Conservation (phyloP, 768 basidiomycete genomes). For the Collybiopsis luxurians region DNA sequence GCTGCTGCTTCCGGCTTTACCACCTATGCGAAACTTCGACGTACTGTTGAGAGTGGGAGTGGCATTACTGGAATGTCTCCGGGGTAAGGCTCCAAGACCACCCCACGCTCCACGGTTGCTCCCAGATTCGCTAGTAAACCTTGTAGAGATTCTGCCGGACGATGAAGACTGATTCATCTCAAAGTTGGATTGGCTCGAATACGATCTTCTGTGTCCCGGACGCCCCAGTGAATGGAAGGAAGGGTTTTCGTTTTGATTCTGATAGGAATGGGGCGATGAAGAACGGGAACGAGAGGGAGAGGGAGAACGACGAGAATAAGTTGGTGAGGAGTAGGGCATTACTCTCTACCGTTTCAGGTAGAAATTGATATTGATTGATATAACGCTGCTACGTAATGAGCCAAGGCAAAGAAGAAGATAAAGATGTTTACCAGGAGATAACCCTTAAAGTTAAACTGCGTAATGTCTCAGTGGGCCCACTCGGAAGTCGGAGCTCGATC, state of each 20-base stretch:
- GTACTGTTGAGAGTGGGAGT: neutral
- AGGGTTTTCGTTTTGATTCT: neutral
- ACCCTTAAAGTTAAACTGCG: no score
- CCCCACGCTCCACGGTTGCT: constrained; percentile 1
- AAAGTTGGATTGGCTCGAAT: neutral
- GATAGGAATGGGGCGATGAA: neutral
- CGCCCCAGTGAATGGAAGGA: constrained; percentile 1
- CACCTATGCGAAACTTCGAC: constrained; percentile 1
- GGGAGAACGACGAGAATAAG: neutral
- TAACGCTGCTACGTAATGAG: no score
- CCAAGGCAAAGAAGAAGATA: no score
- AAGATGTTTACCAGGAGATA: no score
- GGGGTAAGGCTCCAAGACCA: constrained; percentile 1
- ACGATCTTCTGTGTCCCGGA: constrained; percentile 3
- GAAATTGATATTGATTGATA: no score
- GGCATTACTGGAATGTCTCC: neutral
- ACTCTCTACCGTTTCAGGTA: no score
- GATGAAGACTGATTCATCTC: neutral
- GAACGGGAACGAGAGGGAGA: neutral
- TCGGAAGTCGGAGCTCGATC: no score
- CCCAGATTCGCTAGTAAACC: neutral
- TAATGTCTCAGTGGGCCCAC: no score
- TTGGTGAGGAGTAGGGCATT: neutral
- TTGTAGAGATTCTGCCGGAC: neutral
- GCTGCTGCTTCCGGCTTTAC: constrained; percentile 1